Conservation (phyloP, 805 yeast genomes). For the Lipomyces yamanashiensis region DNA sequence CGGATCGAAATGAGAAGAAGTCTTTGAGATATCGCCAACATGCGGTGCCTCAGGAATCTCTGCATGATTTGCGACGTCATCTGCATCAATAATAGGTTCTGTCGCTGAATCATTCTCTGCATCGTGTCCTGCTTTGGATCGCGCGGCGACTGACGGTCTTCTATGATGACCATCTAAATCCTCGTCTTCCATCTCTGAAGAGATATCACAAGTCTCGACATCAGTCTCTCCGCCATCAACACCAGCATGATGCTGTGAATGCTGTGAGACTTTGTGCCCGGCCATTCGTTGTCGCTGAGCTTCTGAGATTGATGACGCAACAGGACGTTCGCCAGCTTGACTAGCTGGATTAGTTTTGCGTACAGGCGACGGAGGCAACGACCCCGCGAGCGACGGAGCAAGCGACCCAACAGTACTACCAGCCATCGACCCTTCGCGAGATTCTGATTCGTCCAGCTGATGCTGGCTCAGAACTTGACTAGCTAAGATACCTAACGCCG, state of each 20-base stretch:
- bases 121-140: background rate
- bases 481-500: conserved; percentile 60
- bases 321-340: background rate
- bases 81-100: conserved; percentile 1
- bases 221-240: conserved; percentile 8
- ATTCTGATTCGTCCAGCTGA: conserved; percentile 8
- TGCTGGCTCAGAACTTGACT: conserved; percentile 47
- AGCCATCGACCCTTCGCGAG: conserved; percentile 1
- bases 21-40: background rate
- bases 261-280: background rate
- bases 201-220: conserved; percentile 6
- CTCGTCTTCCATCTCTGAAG: conserved; percentile 10
- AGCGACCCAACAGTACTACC: conserved; percentile 2
- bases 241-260: background rate
- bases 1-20: conserved; percentile 5
- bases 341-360: background rate
- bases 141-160: background rate
- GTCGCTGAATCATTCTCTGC: conserved; percentile 4
- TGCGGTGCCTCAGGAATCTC: conserved; percentile 8
- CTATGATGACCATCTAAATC: background rate
- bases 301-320: conserved; percentile 6
- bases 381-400: conserved; percentile 6
- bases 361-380: conserved; percentile 11
- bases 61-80: conserved; percentile 3
- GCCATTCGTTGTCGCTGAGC: conserved; percentile 12